Percentiles rank a stretch among this genome's conserved stretches.
Evolutionary conservation across 768 basidiomycete species (phyloP).

Genomic region (Pleurotus cornucopiae): DNA sequence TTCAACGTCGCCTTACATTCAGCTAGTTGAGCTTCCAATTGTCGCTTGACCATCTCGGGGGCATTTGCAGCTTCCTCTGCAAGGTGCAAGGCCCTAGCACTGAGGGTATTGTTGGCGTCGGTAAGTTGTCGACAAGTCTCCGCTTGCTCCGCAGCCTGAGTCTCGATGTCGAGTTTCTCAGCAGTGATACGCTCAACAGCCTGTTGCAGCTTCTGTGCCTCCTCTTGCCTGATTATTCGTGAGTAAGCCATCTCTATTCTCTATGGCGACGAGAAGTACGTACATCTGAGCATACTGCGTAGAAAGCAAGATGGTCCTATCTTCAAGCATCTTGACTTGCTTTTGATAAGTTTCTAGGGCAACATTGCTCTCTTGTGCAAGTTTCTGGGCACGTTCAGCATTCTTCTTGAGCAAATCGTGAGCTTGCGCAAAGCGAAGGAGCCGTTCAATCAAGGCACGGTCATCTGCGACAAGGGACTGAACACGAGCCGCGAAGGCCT

Average conservation of each 20-base stretch:
- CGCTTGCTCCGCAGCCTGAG: slow-evolving; percentile 63
- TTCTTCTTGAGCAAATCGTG: slow-evolving; percentile 91
- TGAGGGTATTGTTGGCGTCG: slow-evolving; percentile 76
- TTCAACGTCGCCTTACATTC: slow-evolving; percentile 60
- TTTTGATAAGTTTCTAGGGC: slow-evolving; percentile 89
- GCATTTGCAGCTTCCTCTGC: slow-evolving; percentile 64
- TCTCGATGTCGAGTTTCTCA: slow-evolving; percentile 72
- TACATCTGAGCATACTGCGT: slow-evolving; percentile 56
- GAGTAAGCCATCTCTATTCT: slow-evolving; percentile 10
- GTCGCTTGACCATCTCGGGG: slow-evolving; percentile 53
- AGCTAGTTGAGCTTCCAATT: slow-evolving; percentile 60
- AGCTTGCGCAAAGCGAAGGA: slow-evolving; percentile 82
- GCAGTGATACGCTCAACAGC: slow-evolving; percentile 52
- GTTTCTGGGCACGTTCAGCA: slow-evolving; percentile 86
- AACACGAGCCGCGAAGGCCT: slow-evolving; percentile 73
- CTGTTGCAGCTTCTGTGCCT: slow-evolving; percentile 56
- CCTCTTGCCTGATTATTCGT: slow-evolving; percentile 50
- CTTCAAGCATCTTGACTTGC: slow-evolving; percentile 78
- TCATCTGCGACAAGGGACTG: slow-evolving; percentile 83
- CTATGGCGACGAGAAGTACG: slow-evolving; percentile 17
- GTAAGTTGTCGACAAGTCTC: slow-evolving; percentile 70
- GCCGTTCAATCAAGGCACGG: slow-evolving; percentile 74
- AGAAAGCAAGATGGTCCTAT: slow-evolving; percentile 55
- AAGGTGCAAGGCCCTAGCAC: slow-evolving; percentile 64
- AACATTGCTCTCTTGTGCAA: slow-evolving; percentile 75